Conservation (phyloP, 345 rosid species). For the Arabis hirsuta region DNA sequence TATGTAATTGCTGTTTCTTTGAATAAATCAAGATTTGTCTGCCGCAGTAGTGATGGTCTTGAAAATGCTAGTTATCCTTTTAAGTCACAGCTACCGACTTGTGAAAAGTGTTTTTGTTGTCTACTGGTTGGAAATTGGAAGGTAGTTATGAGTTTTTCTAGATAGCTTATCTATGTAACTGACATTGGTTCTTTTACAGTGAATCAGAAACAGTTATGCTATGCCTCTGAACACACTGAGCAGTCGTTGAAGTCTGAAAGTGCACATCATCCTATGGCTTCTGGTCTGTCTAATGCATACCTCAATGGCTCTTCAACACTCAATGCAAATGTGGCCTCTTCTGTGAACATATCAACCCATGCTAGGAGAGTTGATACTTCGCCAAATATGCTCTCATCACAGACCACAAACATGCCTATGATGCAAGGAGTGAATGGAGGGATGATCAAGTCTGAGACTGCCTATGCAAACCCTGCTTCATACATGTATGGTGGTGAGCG, state of each 20-base stretch:
- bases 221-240: conserved; percentile 61
- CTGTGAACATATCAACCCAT: conserved; percentile 73
- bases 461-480: conserved; percentile 64
- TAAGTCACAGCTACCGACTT: background rate
- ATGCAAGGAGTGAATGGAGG: conserved; percentile 86
- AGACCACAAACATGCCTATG: conserved; percentile 68
- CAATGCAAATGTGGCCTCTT: conserved; percentile 60
- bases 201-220: conserved; percentile 67
- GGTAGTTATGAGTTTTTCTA: background rate
- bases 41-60: background rate
- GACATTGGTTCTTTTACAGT: conserved; percentile 50
- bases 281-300: conserved; percentile 62
- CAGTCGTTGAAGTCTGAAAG: conserved; percentile 60
- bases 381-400: conserved; percentile 65
- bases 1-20: conserved; percentile 2
- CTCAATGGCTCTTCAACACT: conserved; percentile 71
- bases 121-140: background rate
- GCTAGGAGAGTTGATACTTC: conserved; percentile 65
- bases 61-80: background rate
- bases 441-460: conserved; percentile 77
- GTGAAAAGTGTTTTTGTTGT: background rate
- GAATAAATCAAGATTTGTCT: background rate
- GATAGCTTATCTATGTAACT: conserved; percentile 31
- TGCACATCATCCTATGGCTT: conserved; percentile 58
- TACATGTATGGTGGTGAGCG: conserved; percentile 76